These are phyloP conservation scores for Suillus spraguei DNA, from an alignment of 768 basidiomycete species.

Conservation along the genomic window DNA sequence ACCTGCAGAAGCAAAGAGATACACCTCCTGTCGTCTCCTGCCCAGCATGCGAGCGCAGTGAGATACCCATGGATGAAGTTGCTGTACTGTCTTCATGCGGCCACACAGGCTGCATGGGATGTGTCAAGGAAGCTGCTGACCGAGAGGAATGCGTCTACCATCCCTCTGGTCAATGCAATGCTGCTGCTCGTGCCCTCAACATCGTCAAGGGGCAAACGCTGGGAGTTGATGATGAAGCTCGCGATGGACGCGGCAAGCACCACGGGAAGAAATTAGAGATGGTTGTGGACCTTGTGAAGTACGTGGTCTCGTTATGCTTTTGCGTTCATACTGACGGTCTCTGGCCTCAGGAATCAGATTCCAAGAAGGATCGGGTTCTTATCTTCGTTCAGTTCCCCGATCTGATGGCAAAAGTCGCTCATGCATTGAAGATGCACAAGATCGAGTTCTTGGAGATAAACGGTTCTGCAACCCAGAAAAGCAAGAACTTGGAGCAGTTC, in stretches of 20 bases:
- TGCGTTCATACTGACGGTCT: slow-evolving; percentile 1
- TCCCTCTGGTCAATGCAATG: slow-evolving; percentile 68
- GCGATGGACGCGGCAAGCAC: slow-evolving; percentile 73
- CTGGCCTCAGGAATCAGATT: slow-evolving; percentile 55
- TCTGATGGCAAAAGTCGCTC: slow-evolving; percentile 87
- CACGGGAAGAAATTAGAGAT: slow-evolving; percentile 84
- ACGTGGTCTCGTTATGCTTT: slow-evolving; percentile 22
- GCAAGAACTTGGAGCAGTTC: slow-evolving; percentile 83
- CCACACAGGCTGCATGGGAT: slow-evolving; percentile 79
- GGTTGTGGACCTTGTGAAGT: slow-evolving; percentile 79
- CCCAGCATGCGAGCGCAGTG: slow-evolving; percentile 57
- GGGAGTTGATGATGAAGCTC: slow-evolving; percentile 76
- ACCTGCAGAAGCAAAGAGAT: slow-evolving; percentile 77
- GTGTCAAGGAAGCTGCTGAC: slow-evolving; percentile 73
- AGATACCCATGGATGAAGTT: slow-evolving; percentile 64
- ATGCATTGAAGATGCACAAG: slow-evolving; percentile 72
- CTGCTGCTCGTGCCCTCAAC: slow-evolving; percentile 79
- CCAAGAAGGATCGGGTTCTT: slow-evolving; percentile 81
- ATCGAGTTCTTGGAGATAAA: slow-evolving; percentile 82
- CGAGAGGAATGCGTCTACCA: slow-evolving; percentile 83
- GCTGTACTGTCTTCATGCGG: slow-evolving; percentile 92
- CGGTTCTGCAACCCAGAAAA: slow-evolving; percentile 74
- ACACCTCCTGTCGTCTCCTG: slow-evolving; percentile 61
- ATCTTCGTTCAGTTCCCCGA: slow-evolving; percentile 98
- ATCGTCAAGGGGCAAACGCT: slow-evolving; percentile 80